Evolutionary conservation across 306 rosid species (phyloP), one percentile per base, ranked within the genome.

Genomic region (Vachellia pachyceras): DNA sequence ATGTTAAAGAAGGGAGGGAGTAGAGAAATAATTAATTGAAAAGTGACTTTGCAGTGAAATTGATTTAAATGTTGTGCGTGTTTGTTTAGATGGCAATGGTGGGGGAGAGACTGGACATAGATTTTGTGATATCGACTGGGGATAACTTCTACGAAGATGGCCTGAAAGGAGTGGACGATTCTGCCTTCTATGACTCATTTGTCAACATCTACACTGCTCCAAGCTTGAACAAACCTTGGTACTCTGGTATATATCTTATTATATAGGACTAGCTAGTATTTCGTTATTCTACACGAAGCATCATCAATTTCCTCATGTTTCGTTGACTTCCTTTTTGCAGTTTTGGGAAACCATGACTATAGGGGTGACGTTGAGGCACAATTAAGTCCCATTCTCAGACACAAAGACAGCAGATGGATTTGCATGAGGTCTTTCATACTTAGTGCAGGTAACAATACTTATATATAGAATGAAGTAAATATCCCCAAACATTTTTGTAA

Each of bases 341-440:
- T 93, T 79, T 79, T 95, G 86, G 99, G 99, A 1, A 92, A 95
- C 87, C 99, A 93, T 84, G 99, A 91, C 76, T 95, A 92, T 22
- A 92, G 98, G 72, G 98, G 98, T n/a, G 75, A 90, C 64, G 95
- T 84, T 69, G 94, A 87, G 80, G 97, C 97, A 12, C 97, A 92
- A 58, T 25, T 92, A 35, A 88, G 91, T 66, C 95, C 90, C 5
- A 36, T 78, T 70, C 88, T 92, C 3, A 84, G 44, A 40, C 45
- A 84, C 63, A 75, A 85, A 73, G 97, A 94, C 36, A 23, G 60
- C 10, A 88, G 89, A 85, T 94, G 97, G 98, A 44, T 89, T 75
- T 94, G 95, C 82, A 39, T 81, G 45, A 94, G 95, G 83, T 92
- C 97, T 78, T 94, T 83, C 54, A 86, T 89, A 37, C 88, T 92